These are phyloP conservation scores for Xylaria sp. DNA, from an alignment of 2,329 filamentous ascomycete species.

Conservation along the genomic window DNA sequence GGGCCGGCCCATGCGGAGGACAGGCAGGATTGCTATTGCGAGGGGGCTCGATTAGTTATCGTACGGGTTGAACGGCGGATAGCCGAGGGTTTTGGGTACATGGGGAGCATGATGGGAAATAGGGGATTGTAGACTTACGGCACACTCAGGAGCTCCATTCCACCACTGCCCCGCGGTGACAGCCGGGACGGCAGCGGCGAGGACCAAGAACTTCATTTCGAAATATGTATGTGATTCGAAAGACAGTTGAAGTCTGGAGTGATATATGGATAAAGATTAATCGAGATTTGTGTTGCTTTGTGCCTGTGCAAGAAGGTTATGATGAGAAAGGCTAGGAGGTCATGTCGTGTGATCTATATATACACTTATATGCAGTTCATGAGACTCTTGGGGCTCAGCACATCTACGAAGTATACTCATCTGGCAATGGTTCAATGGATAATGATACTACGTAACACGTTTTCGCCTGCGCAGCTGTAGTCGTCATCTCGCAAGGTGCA, in stretches of 20 bases:
- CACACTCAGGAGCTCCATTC: slow-evolving; percentile 55
- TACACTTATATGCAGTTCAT: slow-evolving; percentile 41
- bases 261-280: not conserved
- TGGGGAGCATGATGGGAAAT: not conserved
- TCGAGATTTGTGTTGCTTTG: not conserved
- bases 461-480: slow-evolving; percentile 24
- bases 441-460: slow-evolving; percentile 4
- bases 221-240: not conserved
- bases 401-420: slow-evolving; percentile 1
- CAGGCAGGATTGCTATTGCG: slow-evolving; percentile 55
- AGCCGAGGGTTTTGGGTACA: not conserved
- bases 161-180: slow-evolving; percentile 53
- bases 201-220: slow-evolving; percentile 50
- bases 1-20: slow-evolving; percentile 52
- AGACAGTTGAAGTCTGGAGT: not conserved
- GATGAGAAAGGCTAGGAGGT: slow-evolving; percentile 5
- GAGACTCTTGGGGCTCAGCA: not conserved
- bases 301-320: not conserved
- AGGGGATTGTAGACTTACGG: slow-evolving; percentile 50
- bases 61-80: not conserved
- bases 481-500: slow-evolving; percentile 38
- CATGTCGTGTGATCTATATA: slow-evolving; percentile 33
- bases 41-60: slow-evolving; percentile 25
- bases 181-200: slow-evolving; percentile 47
- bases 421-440: slow-evolving; percentile 3